Base-by-base conservation (phyloP, 805 yeast species). In the Crinitomyces ghanaensis region DNA sequence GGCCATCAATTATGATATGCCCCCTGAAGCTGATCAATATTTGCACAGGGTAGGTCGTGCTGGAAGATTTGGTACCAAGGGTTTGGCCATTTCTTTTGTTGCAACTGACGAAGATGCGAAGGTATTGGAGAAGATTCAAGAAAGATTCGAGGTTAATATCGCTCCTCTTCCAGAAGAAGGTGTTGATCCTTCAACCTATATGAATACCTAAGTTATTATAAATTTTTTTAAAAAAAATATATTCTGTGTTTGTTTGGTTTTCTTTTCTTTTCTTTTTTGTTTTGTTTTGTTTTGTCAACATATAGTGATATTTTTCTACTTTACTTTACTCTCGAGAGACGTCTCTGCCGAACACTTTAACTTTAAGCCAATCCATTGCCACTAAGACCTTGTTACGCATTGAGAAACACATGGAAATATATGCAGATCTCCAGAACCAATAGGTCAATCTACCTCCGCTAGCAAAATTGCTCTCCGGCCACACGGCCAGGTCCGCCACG, bases 1-100 rank as follows among this genome's bases (percentile, higher is more conserved):
- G 60, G 98, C 98, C 42, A 85, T 88, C 69, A 91, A 88, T 70
- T 88, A 88, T 63, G 98, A 88, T 64, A 67, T 88, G 68, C 95
- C 98, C 50, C 68, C 63, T 45, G 96, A 86, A 66, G 95, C 97
- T 44, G 97, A 88, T 63, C 96, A 91, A 64, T 88, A 91, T 65
- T 74, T 88, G 59, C 98, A 88, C 70, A 84, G 98, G 69, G 98
- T 88, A 43, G 98, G 98, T 57, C 85, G 98, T 75, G 98, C 98
- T 48, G 98, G 98, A 66, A 86, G 98, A 73, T 88, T 88, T 53
- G 98, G 98, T 69, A 88, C 98, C 57, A 88, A 88, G 68, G 98
- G 98, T 67, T 75, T 91, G 51, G 93, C 96, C 34, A 72, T 91
- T 38, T 83, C 95, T 26, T 82, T 88, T 45, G 91, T 91, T 35